These are phyloP conservation scores for Phytophthora palmivora DNA, from an alignment of 352 stramenopile genomes.

Conservation along the genomic window DNA sequence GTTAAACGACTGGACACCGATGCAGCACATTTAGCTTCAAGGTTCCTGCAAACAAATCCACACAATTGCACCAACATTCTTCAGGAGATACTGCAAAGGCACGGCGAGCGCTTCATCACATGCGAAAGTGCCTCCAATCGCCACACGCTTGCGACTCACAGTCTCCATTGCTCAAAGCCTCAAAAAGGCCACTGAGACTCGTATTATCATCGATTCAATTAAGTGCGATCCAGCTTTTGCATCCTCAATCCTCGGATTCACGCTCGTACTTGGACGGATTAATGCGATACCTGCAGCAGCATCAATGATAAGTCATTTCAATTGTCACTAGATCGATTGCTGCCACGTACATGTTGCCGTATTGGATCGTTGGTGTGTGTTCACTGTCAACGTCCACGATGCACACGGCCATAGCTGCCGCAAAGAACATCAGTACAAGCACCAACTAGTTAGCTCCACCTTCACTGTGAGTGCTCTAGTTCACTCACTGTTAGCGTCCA, in stretches of 20 bases:
- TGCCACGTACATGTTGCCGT: constrained; percentile 78
- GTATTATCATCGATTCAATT: constrained; percentile 27
- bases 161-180: constrained; percentile 23
- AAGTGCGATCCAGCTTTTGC: constrained; percentile 29
- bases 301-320: constrained; percentile 1
- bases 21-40: constrained; percentile 1
- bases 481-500: constrained; percentile 79
- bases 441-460: not conserved
- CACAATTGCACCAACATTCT: constrained; percentile 44
- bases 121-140: constrained; percentile 66
- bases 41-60: not conserved
- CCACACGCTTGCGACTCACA: constrained; percentile 33
- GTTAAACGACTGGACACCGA: not conserved
- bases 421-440: not conserved
- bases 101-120: constrained; percentile 60
- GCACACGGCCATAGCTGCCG: constrained; percentile 80
- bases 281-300: constrained; percentile 71
- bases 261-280: constrained; percentile 75
- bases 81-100: constrained; percentile 59
- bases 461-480: not conserved
- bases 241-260: constrained; percentile 48
- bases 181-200: constrained; percentile 16
- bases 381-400: constrained; percentile 88
- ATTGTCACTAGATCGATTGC: not conserved
- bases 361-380: constrained; percentile 83